These are phyloP conservation scores for Cinchona pubescens DNA, from an alignment of 257 asterid genomes.

Conservation along the genomic window DNA sequence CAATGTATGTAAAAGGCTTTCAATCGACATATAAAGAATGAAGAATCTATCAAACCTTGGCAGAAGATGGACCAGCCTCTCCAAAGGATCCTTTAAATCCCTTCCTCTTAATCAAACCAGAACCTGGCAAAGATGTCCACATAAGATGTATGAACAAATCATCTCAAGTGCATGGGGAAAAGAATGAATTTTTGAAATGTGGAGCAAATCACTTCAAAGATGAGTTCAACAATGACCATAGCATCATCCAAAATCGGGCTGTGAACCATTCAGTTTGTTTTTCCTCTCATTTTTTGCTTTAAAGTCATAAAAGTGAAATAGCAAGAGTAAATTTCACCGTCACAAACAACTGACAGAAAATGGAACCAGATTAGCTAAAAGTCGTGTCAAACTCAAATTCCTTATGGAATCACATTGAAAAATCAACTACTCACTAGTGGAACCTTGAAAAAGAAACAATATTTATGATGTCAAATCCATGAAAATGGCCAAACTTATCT, in stretches of 20 bases:
- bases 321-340: background rate
- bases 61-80: conserved; percentile 81
- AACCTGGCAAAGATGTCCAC: conserved; percentile 38
- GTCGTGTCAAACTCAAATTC: background rate
- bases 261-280: background rate
- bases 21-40: conserved; percentile 5
- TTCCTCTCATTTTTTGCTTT: too few relatives aligned
- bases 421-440: background rate
- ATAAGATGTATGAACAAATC: background rate
- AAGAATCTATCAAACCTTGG: conserved; percentile 49
- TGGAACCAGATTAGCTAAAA: background rate
- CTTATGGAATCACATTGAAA: background rate
- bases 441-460: background rate
- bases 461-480: background rate
- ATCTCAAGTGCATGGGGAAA: background rate
- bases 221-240: background rate
- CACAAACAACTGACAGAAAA: background rate
- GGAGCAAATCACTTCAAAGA: background rate
- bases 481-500: background rate
- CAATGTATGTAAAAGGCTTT: background rate
- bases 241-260: background rate
- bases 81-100: conserved; percentile 75
- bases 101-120: conserved; percentile 69
- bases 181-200: background rate
- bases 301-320: background rate